phyloP scores from a whole-genome alignment of 495 filamentous ascomycete genomes.

The Halenospora varia region DNA sequence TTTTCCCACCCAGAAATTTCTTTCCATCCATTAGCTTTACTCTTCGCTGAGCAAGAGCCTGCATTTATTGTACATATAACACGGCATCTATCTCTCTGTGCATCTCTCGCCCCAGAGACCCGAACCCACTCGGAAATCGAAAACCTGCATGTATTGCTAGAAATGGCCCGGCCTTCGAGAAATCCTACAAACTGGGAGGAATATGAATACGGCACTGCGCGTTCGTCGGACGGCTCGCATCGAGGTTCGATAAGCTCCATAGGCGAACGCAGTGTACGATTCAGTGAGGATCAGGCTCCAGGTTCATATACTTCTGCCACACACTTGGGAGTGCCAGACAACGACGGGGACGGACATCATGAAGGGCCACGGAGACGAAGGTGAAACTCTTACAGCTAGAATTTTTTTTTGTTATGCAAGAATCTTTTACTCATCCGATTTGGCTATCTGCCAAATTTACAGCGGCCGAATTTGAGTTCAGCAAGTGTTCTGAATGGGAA shows the following conservation, averaged over 20 bases:
- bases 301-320: conserved; percentile 10
- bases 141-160: not conserved
- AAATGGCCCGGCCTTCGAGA: conserved; percentile 17
- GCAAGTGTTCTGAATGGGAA: too few species aligned
- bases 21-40: not conserved
- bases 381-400: not conserved
- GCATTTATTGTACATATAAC: too few species aligned
- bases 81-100: not conserved
- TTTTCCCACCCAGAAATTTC: not conserved
- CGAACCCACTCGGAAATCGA: not conserved
- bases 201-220: conserved; percentile 30
- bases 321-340: not conserved
- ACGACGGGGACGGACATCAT: conserved; percentile 2
- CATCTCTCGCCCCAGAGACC: not conserved
- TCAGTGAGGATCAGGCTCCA: conserved; percentile 21
- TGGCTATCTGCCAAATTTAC: too few species aligned
- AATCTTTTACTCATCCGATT: too few species aligned
- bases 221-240: conserved; percentile 19
- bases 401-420: not conserved
- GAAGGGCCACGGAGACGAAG: conserved; percentile 18
- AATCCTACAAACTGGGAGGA: conserved; percentile 54
- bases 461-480: too few species aligned
- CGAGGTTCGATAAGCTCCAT: conserved; percentile 30
- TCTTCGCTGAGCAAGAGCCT: conserved; percentile 5
- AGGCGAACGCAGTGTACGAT: conserved; percentile 32